Base-by-base conservation (phyloP, 306 rosid genomes). In the Cajanus cajan region DNA sequence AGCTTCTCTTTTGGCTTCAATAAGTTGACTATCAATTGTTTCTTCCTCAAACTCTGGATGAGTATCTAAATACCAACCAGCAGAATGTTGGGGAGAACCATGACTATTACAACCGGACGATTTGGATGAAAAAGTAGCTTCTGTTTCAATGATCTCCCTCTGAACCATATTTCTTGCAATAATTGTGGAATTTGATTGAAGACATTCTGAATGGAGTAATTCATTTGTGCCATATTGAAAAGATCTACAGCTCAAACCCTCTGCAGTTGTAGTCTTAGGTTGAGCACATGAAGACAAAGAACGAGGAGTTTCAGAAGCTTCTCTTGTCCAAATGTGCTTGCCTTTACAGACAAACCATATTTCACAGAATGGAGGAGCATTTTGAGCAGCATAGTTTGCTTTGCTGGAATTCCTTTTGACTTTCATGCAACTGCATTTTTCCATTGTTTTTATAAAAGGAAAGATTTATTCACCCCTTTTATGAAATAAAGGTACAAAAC, bases 321-420 rank as follows among this genome's bases (percentile, higher is more conserved):
- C 88, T 79, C 93, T 85, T 24, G 96, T 90, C 97, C 96, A 89
- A 5, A 89, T 37, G 74, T 82, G 94, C 72, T 79, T 90, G 81
- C 92, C 96, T 71, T 89, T 89, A 80, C 84, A 71, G 84, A 90
- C 33, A 84, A 89, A 93, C 94, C 90, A 90, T 85, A 93, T 88
- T 81, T 93, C 96, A 82, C 96, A 93, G 76, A 73, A 90, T 21
- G 81, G 74, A 0, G 97, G 91, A 78, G 83, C 81, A 77, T 88
- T 86, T 74, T 82, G 86, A 18, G 92, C 91, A 76, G 91, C 86
- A 79, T 89, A 88, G 74, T 79, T 77, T 82, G 92, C 94, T 70
- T 89, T 93, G 34, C 83, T 81, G 66, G 92, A 90, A 79, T 71
- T 89, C 87, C 84, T 90, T 83, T 80, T 90, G 86, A 89, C 77